Percentiles rank a stretch among this genome's conserved stretches.
phyloP scores from a whole-genome alignment of 176 grass and related monocot species.

The Aegilops longissima region DNA sequence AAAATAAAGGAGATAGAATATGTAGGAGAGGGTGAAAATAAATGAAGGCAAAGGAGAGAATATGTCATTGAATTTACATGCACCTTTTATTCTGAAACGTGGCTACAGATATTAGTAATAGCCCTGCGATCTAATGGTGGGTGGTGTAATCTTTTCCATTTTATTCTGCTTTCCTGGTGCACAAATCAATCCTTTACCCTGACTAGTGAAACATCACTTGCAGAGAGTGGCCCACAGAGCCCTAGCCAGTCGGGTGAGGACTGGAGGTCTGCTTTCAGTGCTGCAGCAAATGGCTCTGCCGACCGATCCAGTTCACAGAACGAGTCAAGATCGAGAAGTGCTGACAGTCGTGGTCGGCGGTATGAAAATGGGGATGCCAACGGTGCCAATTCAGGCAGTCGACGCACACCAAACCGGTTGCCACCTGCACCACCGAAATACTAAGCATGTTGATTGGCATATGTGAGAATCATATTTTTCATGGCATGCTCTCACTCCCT shows the following conservation, averaged over 20 bases:
- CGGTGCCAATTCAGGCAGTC: constrained; percentile 56
- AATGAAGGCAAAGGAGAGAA: background rate
- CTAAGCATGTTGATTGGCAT: constrained; percentile 32
- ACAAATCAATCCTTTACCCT: constrained; percentile 14
- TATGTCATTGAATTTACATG: background rate
- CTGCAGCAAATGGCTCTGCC: constrained; percentile 62
- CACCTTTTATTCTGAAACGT: background rate
- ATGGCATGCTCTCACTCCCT: constrained; percentile 18
- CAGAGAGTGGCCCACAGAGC: constrained; percentile 63
- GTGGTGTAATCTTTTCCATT: constrained; percentile 19
- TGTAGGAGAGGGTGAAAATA: background rate
- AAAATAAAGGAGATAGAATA: background rate
- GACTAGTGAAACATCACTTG: constrained; percentile 33
- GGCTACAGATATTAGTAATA: background rate
- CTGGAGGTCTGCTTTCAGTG: constrained; percentile 87
- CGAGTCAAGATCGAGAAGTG: constrained; percentile 81
- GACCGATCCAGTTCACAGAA: constrained; percentile 44
- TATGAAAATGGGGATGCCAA: constrained; percentile 74
- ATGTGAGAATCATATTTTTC: constrained; percentile 25
- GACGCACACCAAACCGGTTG: constrained; percentile 80
- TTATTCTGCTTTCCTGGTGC: constrained; percentile 9
- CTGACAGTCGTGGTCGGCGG: constrained; percentile 53
- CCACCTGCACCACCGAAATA: constrained; percentile 78
- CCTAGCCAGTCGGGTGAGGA: constrained; percentile 70
- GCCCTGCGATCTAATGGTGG: background rate